Base-by-base conservation (phyloP, 2,329 filamentous ascomycete species). In the Penicillium sp. region DNA sequence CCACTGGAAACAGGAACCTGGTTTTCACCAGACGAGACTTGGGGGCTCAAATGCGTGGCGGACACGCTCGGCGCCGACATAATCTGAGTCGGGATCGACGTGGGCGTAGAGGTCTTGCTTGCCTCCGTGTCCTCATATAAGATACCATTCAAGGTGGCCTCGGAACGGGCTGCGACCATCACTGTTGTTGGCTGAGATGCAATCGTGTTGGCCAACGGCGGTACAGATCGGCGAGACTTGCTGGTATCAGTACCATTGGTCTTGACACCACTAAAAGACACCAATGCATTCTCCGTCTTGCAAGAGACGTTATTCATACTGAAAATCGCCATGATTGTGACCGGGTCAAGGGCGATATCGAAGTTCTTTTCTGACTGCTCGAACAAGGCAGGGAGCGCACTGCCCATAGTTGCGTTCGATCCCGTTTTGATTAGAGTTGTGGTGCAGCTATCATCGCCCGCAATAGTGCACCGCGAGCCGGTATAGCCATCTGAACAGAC, bases 401-500 rank as follows among this genome's bases (percentile, higher is more conserved):
- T 80, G 41, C 93, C 93, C 43, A 96, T 75, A 0, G 90, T 96
- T 28, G 89, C 89, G 63, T 92, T 86, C 43, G 62, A 61, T 35
- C 73, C 72, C 22, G 74, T 68, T 14, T 70, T 67, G 18, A 74
- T 58, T 29, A 65, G 56, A 2, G 75, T 76, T 0, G 78, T 82
- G 6, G 79, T 77, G 60, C 84, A 88, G 39, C 71, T 72, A 19
- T 77, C 72, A 48, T 78, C 77, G 12, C 74, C 69, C 12, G 70
- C 57, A 4, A 69, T 71, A 2, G 71, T 75, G 63, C 85, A 88
- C 13, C 73, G 77, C 1, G 72, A 71, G 18, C 85, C 85, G 0
- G 87, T 91, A 66, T 92, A 97, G 1, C 91, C 89, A 61, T 93
- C 90, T 18, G 86, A 83, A 70, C 92, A 99, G 36, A 96, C 82